Percentiles rank a stretch among this genome's conserved stretches.
phyloP scores from a whole-genome alignment of 2,329 filamentous ascomycete genomes.

The Ascochyta clinopodiicola region DNA sequence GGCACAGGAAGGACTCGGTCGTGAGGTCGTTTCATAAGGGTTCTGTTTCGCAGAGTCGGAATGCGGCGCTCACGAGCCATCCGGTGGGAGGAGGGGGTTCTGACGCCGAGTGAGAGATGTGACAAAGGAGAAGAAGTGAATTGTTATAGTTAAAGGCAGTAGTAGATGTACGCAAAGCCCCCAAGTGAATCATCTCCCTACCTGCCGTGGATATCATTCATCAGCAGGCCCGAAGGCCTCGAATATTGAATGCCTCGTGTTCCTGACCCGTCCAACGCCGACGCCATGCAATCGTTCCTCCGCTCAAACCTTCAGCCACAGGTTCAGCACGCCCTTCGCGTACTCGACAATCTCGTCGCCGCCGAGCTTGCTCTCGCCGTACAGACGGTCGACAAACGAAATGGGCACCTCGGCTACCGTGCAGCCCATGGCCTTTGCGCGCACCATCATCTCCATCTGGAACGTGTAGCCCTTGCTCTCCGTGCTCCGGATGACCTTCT shows the following conservation, averaged over 20 bases:
- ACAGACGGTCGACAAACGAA: constrained; percentile 87
- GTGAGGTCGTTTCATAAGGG: not conserved
- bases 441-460: constrained; percentile 99
- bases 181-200: constrained; percentile 4
- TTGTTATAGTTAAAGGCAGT: constrained; percentile 22
- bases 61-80: constrained; percentile 14
- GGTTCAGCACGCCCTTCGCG: constrained; percentile 67
- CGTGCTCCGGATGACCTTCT: constrained; percentile 88
- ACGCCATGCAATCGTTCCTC: constrained; percentile 28
- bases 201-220: constrained; percentile 20
- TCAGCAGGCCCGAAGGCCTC: constrained; percentile 9
- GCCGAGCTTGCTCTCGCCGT: constrained; percentile 93
- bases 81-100: constrained; percentile 4
- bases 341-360: constrained; percentile 97
- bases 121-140: constrained; percentile 17
- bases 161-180: constrained; percentile 9
- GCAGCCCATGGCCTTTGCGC: constrained; percentile 94
- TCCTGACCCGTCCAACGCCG: constrained; percentile 32
- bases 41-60: not conserved
- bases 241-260: constrained; percentile 7
- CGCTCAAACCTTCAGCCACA: constrained; percentile 59
- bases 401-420: constrained; percentile 96
- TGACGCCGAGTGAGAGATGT: not conserved
- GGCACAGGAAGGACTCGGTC: constrained; percentile 6
- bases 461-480: constrained; percentile 98